Evolutionary conservation across 305 asterid species (phyloP), one percentile per base, ranked within the genome.

Genomic region (Fraxinus angustifolia): DNA sequence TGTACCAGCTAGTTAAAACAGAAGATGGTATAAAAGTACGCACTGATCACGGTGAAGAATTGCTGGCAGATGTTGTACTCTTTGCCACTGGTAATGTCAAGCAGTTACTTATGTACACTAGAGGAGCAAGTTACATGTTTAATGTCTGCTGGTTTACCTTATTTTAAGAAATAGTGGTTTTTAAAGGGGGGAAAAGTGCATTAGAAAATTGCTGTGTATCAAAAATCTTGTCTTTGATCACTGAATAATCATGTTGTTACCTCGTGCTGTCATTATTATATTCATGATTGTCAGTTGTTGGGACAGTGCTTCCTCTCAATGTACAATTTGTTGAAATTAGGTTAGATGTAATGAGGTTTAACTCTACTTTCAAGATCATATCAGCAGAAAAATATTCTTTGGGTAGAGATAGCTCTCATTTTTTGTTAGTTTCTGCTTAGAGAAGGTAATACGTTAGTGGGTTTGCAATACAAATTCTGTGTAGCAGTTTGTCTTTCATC

Each of bases 1-100:
- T 81, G 50, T 40, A 87, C 89, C 93, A 96, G 99, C 89, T 96
- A 83, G 94, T 89, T 73, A 89, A 92, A 87, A 90, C 97, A 75
- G 94, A 88, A 50, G 88, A 84, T 82, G 98, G 98, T 78, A 86
- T 96, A 82, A 94, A 89, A 88, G 98, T 90, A 78, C 89, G 73
- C 50, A 91, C 98, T 0, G 98, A 94, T 85, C 96, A 90, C 75
- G 98, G 98, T 73, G 97, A 93, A 90, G 98, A 91, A 85, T 87
- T 91, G 81, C 78, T 88, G 78, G 99, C 97, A 60, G 99, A 96
- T 89, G 98, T 86, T 78, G 99, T 96, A 82, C 99, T 96, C 85
- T 92, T 96, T 86, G 99, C 99, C 84, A 96, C 98, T 8, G 99
- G 99, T 96, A 94, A 89, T 62, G 80, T 81, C 71, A 31, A 42